Base-by-base conservation (phyloP, 1,284 basidiomycete genomes). In the Ceratobasidium sp. region DNA sequence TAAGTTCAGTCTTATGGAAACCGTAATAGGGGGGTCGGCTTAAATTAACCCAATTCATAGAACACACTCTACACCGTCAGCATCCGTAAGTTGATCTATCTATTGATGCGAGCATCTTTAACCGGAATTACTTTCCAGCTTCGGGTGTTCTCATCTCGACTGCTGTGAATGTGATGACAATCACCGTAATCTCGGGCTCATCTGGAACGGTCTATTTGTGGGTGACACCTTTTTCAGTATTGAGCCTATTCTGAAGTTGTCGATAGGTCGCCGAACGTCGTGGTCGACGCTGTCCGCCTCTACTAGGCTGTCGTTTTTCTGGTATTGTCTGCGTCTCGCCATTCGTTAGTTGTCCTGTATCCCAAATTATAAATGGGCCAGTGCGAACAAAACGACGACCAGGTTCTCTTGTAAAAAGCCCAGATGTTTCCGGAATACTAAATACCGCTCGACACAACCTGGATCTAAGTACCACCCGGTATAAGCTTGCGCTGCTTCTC, bases 101-200 rank as follows among this genome's bases (percentile, higher is more conserved):
- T 22, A 16, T 19, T 11, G n/a, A 31, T 39, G 6, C 14, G 13
- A 34, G 39, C 27, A 8, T n/a, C 11, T 49, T 51, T 39, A 24
- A 43, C 39, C 54, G 6, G 39, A n/a, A 4, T 11, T 49, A 22
- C 14, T 9, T 49, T 49, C 19, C 14, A 72, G 68, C 68, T 22
- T 59, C 54, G 31, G 68, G 68, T 13, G 68, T 72, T 24, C 46
- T 72, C 11, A 72, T 61, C n/a, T 72, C 68, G 8, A 61, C 53
- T 22, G 68, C 54, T 1, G 68, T 72, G 2, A 72, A 72, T 22
- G 68, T 72, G 16, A 72, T 72, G 56, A 72, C 68, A 4, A 72
- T 72, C 68, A 72, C 46, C n/a, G 68, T 72, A 5, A 72, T 72
- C 31, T 72, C 68, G 13, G 68, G 68, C 8, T 72, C 68, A 14